A percentile compares a stretch with the other conserved stretches of the same genome.
Conservation (phyloP, 1,284 basidiomycete genomes). For the Paramarasmius palmivorus region DNA sequence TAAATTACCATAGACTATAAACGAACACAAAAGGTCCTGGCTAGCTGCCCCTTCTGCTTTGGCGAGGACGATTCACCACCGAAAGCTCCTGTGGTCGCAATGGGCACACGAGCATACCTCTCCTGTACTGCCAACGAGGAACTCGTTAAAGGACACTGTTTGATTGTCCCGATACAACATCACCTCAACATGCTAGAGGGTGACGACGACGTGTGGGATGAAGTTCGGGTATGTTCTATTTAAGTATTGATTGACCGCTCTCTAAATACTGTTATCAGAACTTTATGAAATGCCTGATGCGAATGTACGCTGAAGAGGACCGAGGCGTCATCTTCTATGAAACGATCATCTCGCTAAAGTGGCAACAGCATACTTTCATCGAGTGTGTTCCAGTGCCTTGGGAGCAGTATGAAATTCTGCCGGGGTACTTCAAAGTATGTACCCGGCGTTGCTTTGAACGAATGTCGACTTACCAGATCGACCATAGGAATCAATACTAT, state of each 20-base stretch:
- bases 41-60: slow-evolving; percentile 86
- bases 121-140: slow-evolving; percentile 87
- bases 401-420: slow-evolving; percentile 81
- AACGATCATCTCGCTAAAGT: slow-evolving; percentile 17
- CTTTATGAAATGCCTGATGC: slow-evolving; percentile 98
- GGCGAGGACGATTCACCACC: slow-evolving; percentile 86
- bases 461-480: neutral
- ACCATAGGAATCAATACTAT: slow-evolving; percentile 83
- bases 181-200: slow-evolving; percentile 89
- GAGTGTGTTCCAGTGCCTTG: slow-evolving; percentile 91
- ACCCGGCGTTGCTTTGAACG: neutral
- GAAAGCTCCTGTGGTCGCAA: slow-evolving; percentile 83
- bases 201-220: slow-evolving; percentile 98
- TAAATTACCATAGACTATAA: slow-evolving; percentile 79
- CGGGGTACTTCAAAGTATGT: slow-evolving; percentile 88
- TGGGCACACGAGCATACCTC: slow-evolving; percentile 89
- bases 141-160: slow-evolving; percentile 85
- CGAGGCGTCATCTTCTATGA: slow-evolving; percentile 35
- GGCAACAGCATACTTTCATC: slow-evolving; percentile 84
- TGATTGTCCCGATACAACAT: slow-evolving; percentile 96
- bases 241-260: neutral
- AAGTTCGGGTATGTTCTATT: slow-evolving; percentile 71
- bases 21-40: slow-evolving; percentile 87
- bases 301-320: slow-evolving; percentile 88
- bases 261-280: slow-evolving; percentile 57